phyloP scores from a whole-genome alignment of 345 rosid species.

The Eucalyptus melliodora region DNA sequence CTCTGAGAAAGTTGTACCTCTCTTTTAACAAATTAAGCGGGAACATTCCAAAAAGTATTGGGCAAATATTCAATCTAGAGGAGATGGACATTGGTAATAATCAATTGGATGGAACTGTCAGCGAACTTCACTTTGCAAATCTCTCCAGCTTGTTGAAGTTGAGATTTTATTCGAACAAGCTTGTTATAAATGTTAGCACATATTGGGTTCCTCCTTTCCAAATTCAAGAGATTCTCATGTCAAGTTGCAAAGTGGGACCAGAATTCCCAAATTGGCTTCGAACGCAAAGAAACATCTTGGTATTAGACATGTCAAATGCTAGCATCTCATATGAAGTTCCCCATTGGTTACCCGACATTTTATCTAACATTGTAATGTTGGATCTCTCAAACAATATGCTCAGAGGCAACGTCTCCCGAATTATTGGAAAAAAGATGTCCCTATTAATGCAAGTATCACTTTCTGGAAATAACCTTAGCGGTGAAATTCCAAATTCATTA shows the following conservation, averaged over 20 bases:
- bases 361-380: not conserved
- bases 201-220: not conserved
- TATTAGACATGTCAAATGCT: not conserved
- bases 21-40: not conserved
- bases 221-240: not conserved
- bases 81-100: not conserved
- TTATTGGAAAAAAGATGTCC: not conserved
- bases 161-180: rapidly evolving
- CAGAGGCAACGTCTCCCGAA: not conserved
- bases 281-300: not conserved
- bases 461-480: not conserved
- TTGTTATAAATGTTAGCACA: not conserved
- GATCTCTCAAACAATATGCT: not conserved
- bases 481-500: not conserved
- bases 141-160: not conserved
- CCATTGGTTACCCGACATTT: not conserved
- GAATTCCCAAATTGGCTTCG: not conserved
- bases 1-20: not conserved
- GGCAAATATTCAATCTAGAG: not conserved
- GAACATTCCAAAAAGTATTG: not conserved
- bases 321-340: not conserved
- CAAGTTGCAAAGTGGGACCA: not conserved
- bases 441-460: not conserved
- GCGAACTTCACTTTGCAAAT: conserved; percentile 6
- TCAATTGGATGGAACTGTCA: not conserved